Conservation (phyloP, 306 rosid species). For the Sindora glabra region DNA sequence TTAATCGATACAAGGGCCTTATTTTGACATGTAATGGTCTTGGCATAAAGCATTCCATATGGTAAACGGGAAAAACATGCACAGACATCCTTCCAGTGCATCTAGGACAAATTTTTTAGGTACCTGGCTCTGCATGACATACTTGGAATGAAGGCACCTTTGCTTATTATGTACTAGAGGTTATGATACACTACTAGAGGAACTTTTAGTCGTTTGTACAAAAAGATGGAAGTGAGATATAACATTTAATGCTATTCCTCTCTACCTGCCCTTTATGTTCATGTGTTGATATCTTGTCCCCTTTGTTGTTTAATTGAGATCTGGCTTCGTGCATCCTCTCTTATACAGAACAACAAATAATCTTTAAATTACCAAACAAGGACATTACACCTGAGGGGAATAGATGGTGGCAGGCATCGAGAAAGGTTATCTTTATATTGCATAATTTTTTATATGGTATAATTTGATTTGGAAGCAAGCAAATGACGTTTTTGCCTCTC, state of each 20-base stretch:
- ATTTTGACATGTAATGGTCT: constrained; percentile 97
- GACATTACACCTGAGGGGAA: neutral
- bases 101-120: constrained; percentile 32
- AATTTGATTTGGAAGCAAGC: no score
- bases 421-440: no score
- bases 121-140: constrained; percentile 34
- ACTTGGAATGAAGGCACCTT: neutral
- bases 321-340: neutral
- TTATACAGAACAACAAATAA: neutral
- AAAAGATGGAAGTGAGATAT: neutral
- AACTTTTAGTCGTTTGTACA: neutral
- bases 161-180: neutral
- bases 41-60: constrained; percentile 75
- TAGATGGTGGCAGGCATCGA: neutral
- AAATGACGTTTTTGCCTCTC: no score
- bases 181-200: no score
- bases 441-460: no score
- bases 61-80: constrained; percentile 34
- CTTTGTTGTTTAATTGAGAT: neutral
- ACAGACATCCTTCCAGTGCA: constrained; percentile 25
- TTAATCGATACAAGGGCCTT: constrained; percentile 89
- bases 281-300: constrained; percentile 8
- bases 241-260: no score
- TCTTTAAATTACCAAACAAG: neutral
- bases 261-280: no score